phyloP scores from a whole-genome alignment of 768 basidiomycete genomes.

The Termitomyces sp. region DNA sequence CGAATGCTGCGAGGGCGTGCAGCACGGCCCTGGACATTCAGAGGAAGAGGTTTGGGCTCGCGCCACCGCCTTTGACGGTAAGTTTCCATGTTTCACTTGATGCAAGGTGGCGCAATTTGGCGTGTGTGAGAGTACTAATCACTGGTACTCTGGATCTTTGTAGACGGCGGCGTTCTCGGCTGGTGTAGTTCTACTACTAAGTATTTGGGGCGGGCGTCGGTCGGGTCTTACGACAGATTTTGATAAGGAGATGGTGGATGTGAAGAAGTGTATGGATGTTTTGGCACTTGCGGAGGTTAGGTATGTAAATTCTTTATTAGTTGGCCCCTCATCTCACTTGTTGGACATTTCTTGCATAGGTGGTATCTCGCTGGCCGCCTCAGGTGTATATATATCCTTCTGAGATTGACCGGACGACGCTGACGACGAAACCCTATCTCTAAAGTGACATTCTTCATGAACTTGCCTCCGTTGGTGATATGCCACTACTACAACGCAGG shows the following conservation, averaged over 20 bases:
- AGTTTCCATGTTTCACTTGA: background rate
- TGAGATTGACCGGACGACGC: background rate
- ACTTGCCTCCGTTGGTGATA: constrained; percentile 64
- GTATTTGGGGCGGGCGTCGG: constrained; percentile 63
- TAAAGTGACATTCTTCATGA: constrained; percentile 69
- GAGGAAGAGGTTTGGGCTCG: constrained; percentile 28
- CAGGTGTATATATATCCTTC: constrained; percentile 28
- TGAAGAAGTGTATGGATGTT: constrained; percentile 58
- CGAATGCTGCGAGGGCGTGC: constrained; percentile 76
- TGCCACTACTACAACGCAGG: constrained; percentile 59
- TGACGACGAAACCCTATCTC: constrained; percentile 5
- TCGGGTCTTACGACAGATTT: constrained; percentile 46
- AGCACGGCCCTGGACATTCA: constrained; percentile 70
- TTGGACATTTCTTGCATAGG: constrained; percentile 8
- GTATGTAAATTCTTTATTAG: constrained; percentile 8
- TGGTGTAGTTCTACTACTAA: constrained; percentile 58
- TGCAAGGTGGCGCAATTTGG: background rate
- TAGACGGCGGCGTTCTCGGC: constrained; percentile 42
- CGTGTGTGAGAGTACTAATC: background rate
- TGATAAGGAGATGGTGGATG: constrained; percentile 55
- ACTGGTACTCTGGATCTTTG: background rate
- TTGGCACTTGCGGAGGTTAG: constrained; percentile 37
- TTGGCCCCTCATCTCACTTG: background rate
- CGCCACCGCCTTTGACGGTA: constrained; percentile 33
- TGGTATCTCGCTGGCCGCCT: constrained; percentile 44